phyloP scores from a whole-genome alignment of 1,139 yeast genomes.

The Arxiozyma bovina region DNA sequence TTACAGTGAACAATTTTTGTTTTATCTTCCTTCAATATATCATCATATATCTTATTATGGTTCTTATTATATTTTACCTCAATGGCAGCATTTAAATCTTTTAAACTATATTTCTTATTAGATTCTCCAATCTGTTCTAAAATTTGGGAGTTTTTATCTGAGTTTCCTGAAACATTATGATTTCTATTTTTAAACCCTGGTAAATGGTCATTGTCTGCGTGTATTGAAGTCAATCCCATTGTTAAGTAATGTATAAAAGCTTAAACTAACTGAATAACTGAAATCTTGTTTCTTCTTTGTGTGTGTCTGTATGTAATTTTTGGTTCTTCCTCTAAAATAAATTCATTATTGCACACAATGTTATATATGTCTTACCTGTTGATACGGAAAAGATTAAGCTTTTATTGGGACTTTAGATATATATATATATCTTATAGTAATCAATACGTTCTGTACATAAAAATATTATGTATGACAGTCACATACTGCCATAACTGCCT shows the following conservation, averaged over 20 bases:
- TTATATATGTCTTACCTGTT: neutral
- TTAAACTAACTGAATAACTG: neutral
- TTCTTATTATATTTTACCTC: neutral
- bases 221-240: neutral
- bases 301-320: neutral
- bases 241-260: neutral
- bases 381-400: neutral
- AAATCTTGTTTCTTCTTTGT: neutral
- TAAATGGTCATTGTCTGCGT: neutral
- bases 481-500: neutral
- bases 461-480: too few species aligned
- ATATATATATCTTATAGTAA: too few species aligned
- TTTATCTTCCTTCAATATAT: neutral
- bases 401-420: too few species aligned
- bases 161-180: neutral
- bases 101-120: slow-evolving; percentile 3
- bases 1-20: neutral
- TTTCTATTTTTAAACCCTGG: neutral
- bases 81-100: neutral
- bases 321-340: neutral
- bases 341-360: neutral
- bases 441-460: neutral
- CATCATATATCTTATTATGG: neutral
- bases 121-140: neutral
- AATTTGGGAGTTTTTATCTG: neutral